Evolutionary conservation across 2,329 filamentous ascomycete species (phyloP), one percentile per base, ranked within the genome.

Genomic region (Proliferodiscus dingleyae): DNA sequence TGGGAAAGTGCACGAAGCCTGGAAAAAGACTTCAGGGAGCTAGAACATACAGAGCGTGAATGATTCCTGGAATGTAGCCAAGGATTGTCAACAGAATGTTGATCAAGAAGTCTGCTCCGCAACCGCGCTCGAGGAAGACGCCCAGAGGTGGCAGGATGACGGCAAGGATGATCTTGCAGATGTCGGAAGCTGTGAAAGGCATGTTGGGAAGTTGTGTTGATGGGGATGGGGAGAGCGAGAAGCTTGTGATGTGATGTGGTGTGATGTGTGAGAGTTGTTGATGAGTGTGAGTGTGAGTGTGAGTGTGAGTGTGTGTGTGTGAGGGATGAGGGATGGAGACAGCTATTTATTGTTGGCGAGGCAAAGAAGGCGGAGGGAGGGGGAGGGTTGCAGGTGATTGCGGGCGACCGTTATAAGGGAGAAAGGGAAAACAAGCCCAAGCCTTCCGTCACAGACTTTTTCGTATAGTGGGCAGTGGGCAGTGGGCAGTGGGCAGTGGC

Each of bases 81-180:
- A 89, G 74, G 59, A 88, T 80, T 60, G 88, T 94, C 71, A 94
- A 73, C 63, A 89, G 77, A 69, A 95, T 87, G 83, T 94, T 95
- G 80, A 95, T 94, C 70, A 91, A 75, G 63, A 95, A 75, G 66
- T 95, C 87, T 57, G 83, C 81, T 65, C 84, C 84, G 72, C 89
- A 95, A 62, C 89, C 89, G 60, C 85, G 82, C 55, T 95, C 89
- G 59, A 95, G 86, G 79, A 95, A 93, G 67, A 95, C 89, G 73
- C 89, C 89, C 45, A 95, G 72, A 66, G 89, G 89, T 46, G 89
- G 89, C 56, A 95, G 81, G 72, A 95, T 73, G 75, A 95, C 75
- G 75, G 89, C 89, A 72, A 95, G 78, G 71, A 95, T 78, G 75
- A 87, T 85, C 73, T 87, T 87, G 80, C 81, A 82, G 71, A 87